phyloP scores from a whole-genome alignment of 1,284 basidiomycete species.

The Somion occarium region DNA sequence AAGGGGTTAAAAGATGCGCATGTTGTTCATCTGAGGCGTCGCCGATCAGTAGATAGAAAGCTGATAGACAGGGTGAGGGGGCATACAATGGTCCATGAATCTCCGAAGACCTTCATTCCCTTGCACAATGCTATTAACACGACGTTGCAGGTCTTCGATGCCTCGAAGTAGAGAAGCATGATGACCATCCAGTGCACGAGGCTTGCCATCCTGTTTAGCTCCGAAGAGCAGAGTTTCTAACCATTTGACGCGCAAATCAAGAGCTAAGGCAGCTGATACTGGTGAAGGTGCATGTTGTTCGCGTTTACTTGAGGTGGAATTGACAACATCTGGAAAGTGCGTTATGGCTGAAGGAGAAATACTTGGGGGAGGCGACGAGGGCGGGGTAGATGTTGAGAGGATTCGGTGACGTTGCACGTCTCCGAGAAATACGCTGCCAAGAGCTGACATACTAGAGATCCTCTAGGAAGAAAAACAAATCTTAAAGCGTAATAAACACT shows the following conservation, averaged over 20 bases:
- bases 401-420: constrained; percentile 61
- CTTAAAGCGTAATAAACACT: no score
- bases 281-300: constrained; percentile 12
- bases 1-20: constrained; percentile 63
- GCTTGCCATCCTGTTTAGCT: constrained; percentile 43
- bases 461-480: no score
- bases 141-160: constrained; percentile 55
- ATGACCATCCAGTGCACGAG: constrained; percentile 32
- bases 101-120: constrained; percentile 64
- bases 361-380: constrained; percentile 53
- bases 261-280: constrained; percentile 59
- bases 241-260: constrained; percentile 72
- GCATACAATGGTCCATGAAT: constrained; percentile 71
- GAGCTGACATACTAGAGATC: constrained; percentile 15
- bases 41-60: constrained; percentile 3
- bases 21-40: constrained; percentile 60
- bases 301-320: constrained; percentile 4
- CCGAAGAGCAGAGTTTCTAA: constrained; percentile 71
- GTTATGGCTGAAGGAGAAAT: constrained; percentile 14
- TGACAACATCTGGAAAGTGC: constrained; percentile 18
- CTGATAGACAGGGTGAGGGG: background rate
- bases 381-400: constrained; percentile 56
- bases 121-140: constrained; percentile 51
- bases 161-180: constrained; percentile 53
- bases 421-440: constrained; percentile 74